Conservation (phyloP, 176 grass and related monocot genomes). For the Ensete ventricosum region DNA sequence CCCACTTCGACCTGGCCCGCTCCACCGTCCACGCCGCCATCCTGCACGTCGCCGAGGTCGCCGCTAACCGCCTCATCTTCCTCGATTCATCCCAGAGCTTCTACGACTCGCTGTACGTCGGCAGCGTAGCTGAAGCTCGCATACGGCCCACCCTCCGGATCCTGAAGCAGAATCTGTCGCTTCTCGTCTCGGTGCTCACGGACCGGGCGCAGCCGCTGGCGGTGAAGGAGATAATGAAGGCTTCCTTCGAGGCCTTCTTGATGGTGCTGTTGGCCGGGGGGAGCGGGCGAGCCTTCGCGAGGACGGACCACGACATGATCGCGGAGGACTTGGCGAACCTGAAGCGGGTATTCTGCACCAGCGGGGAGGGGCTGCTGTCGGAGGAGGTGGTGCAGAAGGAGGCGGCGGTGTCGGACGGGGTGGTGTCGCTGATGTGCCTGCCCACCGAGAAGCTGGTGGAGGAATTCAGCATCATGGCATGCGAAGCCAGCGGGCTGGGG, state of each 20-base stretch:
- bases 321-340: constrained; percentile 70
- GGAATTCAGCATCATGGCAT: constrained; percentile 45
- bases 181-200: constrained; percentile 44
- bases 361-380: constrained; percentile 47
- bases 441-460: constrained; percentile 55
- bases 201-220: constrained; percentile 58
- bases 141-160: constrained; percentile 46
- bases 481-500: constrained; percentile 40
- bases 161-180: constrained; percentile 67
- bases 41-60: constrained; percentile 47
- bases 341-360: constrained; percentile 63
- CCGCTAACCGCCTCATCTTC: constrained; percentile 62
- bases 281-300: constrained; percentile 46
- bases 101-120: constrained; percentile 45
- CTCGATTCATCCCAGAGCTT: constrained; percentile 50
- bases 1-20: constrained; percentile 7
- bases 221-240: constrained; percentile 56
- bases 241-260: constrained; percentile 53
- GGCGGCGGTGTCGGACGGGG: constrained; percentile 40
- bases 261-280: constrained; percentile 72
- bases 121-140: constrained; percentile 35
- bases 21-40: neutral
- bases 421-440: constrained; percentile 53
- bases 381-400: constrained; percentile 51
- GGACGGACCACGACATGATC: constrained; percentile 41